A percentile compares a stretch with the other conserved stretches of the same genome.
Conservation (phyloP, 2,329 filamentous ascomycete species). For the Alternaria infectoria region DNA sequence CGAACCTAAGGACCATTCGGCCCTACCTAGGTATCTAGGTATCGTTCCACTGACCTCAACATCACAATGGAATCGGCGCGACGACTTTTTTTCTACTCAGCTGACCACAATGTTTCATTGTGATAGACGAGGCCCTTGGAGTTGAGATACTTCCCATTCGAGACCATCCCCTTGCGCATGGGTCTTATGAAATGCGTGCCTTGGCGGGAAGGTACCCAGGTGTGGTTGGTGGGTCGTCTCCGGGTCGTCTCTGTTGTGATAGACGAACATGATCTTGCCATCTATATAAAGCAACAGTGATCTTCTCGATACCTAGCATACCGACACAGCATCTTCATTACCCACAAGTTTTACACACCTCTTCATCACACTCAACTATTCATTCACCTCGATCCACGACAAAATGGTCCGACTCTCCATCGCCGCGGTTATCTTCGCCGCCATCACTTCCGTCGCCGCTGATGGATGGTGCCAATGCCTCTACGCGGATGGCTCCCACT, state of each 20-base stretch:
- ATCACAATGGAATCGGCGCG: background rate
- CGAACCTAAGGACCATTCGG: background rate
- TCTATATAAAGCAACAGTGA: background rate
- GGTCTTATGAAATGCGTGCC: background rate
- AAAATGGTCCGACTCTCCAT: constrained; percentile 6
- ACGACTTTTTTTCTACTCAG: background rate
- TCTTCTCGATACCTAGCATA: background rate
- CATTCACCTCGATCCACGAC: background rate
- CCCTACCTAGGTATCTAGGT: background rate
- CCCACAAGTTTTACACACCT: background rate
- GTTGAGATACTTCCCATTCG: background rate
- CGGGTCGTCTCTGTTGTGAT: background rate
- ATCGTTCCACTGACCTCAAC: background rate
- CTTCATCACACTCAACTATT: background rate
- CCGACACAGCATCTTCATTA: background rate
- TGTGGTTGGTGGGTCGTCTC: background rate
- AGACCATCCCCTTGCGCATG: background rate
- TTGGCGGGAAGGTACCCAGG: background rate
- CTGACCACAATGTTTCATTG: background rate
- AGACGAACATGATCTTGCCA: background rate
- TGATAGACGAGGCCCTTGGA: background rate
- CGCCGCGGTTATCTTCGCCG: background rate
- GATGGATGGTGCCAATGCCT: constrained; percentile 7
- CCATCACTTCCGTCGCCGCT: constrained; percentile 3
- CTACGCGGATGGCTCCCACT: constrained; percentile 7